phyloP scores from a whole-genome alignment of 371 early-diverging fungal genomes.

The Mucor saturninus region DNA sequence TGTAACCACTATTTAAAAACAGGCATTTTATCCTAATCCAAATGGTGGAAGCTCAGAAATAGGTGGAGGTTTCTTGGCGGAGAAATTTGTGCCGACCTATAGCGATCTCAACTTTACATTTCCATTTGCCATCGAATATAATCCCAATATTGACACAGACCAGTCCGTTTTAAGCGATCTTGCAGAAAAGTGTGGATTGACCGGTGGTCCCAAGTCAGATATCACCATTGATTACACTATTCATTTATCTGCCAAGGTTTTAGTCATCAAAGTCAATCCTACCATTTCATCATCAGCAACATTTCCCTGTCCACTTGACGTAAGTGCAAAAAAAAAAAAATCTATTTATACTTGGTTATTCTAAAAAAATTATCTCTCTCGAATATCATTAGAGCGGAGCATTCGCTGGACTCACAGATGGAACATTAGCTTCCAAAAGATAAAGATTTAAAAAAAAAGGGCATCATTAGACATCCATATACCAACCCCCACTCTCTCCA shows the following conservation, averaged over 20 bases:
- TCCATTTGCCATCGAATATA: conserved; percentile 53
- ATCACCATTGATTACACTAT: conserved; percentile 45
- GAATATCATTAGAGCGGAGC: conserved; percentile 24
- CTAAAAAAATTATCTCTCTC: neutral
- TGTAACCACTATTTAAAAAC: conserved; percentile 12
- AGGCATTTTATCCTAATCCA: conserved; percentile 53
- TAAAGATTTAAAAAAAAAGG: no score
- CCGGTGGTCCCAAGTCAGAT: conserved; percentile 32
- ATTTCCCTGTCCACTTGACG: conserved; percentile 49
- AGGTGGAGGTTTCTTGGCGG: conserved; percentile 50
- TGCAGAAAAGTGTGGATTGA: conserved; percentile 50
- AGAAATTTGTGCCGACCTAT: conserved; percentile 44
- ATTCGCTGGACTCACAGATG: conserved; percentile 20
- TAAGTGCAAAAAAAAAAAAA: no score
- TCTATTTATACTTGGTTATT: neutral
- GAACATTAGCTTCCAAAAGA: conserved; percentile 9
- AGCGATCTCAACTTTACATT: conserved; percentile 48
- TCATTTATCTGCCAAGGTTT: conserved; percentile 35
- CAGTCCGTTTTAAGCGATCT: conserved; percentile 50
- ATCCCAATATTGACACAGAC: conserved; percentile 36
- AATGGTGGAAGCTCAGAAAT: conserved; percentile 36
- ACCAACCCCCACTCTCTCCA: no score
- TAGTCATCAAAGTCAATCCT: conserved; percentile 45
- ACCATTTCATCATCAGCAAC: conserved; percentile 37
- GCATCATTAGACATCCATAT: no score